Evolutionary conservation across 495 filamentous ascomycete genomes (phyloP), one percentile per base, ranked within the genome.

Genomic region (Copromyces sp.): DNA sequence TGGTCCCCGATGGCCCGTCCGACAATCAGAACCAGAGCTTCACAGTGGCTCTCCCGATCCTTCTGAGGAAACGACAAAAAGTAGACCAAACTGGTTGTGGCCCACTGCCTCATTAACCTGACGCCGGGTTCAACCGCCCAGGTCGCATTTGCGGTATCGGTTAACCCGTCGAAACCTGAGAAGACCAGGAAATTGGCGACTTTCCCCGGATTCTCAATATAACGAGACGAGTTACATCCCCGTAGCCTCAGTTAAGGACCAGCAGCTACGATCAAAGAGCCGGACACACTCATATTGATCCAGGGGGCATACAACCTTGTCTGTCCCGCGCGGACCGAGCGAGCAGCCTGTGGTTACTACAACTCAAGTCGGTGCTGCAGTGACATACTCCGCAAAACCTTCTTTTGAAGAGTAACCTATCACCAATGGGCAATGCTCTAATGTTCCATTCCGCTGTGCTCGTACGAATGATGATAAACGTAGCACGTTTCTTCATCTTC

Each of bases 401-500:
- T 75, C 71, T 76, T 69, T 69, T 35, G 59, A 12, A 68, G 40
- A 53, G n/a, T 14, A 61, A 73, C 47, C 47, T 59, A 29, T 59
- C 59, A 38, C 65, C 76, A 75, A 77, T 74, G 73, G 70, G 69
- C 68, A 35, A 37, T 39, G 35, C 37, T 53, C 72, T 73, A 74
- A 74, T 74, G 73, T 78, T 74, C 69, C 78, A 78, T 80, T 80
- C 78, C 78, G 77, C 75, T 74, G 70, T 73, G 47, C 47, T 59
- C 24, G 11, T 29, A 53, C 47, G 24, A 74, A 75, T 74, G 68
- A 75, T 53, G 59, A 59, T 59, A 14, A 59, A 73, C 68, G 65
- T 37, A 39, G 76, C 78, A 77, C 75, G 74, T 78, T 74, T 73
- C 71, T 75, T 76, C 73, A 75, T 79, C 39, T 77, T 53, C 70